phyloP scores from a whole-genome alignment of 306 rosid species.

The Rosa lucieae region DNA sequence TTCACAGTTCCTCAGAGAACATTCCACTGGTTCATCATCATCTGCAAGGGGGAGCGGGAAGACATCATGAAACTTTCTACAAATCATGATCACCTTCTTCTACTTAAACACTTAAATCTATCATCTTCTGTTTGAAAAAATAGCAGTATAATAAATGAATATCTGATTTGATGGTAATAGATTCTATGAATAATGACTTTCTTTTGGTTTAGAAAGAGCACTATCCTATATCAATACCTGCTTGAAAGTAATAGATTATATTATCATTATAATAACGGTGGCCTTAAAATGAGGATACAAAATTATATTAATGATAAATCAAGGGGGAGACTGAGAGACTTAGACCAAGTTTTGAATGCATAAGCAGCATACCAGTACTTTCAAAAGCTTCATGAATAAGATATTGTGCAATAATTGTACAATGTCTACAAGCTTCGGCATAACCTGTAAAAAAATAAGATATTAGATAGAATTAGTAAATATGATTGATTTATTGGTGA shows the following conservation, averaged over 20 bases:
- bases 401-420: slow-evolving; percentile 53
- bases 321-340: no score
- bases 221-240: not conserved
- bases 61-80: not conserved
- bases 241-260: not conserved
- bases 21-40: slow-evolving; percentile 40
- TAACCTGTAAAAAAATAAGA: slow-evolving; percentile 52
- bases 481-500: not conserved
- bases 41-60: slow-evolving; percentile 50
- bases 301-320: no score
- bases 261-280: not conserved
- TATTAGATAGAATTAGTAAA: slow-evolving; percentile 11
- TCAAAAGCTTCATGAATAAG: slow-evolving; percentile 77
- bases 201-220: not conserved
- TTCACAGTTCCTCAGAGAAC: slow-evolving; percentile 45
- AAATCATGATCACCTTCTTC: not conserved
- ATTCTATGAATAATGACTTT: not conserved
- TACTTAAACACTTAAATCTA: not conserved
- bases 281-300: not conserved
- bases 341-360: slow-evolving; percentile 14
- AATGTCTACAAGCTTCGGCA: slow-evolving; percentile 73
- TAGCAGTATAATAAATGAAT: not conserved
- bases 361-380: slow-evolving; percentile 50
- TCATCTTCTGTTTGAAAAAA: not conserved
- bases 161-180: not conserved